Base-by-base conservation (phyloP, 2,329 filamentous ascomycete genomes). In the Camptophora hylomeconis region DNA sequence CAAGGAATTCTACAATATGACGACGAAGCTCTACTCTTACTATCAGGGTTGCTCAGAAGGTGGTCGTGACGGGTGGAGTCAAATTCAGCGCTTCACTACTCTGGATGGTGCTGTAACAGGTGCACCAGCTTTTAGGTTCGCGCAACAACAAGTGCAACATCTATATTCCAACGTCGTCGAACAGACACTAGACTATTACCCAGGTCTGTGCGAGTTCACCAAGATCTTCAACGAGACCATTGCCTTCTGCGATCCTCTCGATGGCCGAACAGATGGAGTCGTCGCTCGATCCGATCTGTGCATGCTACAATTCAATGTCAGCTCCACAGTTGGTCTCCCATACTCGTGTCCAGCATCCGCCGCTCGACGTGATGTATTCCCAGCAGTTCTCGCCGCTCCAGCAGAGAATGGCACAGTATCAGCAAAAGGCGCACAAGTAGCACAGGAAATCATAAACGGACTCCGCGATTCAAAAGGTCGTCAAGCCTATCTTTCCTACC, bases 191-290 rank as follows among this genome's bases (percentile, higher is more conserved):
- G 51, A 50, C 30, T 62, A 64, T 38, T 56, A 51, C 32, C 57
- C 60, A 2, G 51, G 55, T 3, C 50, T 31, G 40, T 64, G 40
- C 62, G 63, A 65, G 28, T 41, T 70, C 8, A 50, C 54, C 4
- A 61, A 59, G 41, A 69, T 71, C 24, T 55, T 65, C 12, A 71
- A 69, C 41, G 51, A 55, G 20, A 72, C 67, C 4, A 69, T 72
- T 25, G 50, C 52, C 2, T 59, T 59, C 19, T 74, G 69, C 28
- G 68, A 73, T 36, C 50, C 57, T 5, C 51, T 73, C 5, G 69
- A 73, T 31, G 68, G 69, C 5, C 54, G 55, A 24, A 57, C 53
- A 1, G 68, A 73, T 31, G 66, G 67, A 8, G 63, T 72, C 4
- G 54, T 73, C 23, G 51, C 59, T 5, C 54, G 63, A 4, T 58